A percentile compares a stretch with the other conserved stretches of the same genome.
These are phyloP conservation scores for Dimargaris xerosporica DNA, from an alignment of 192 early-diverging fungal species.

Conservation along the genomic window DNA sequence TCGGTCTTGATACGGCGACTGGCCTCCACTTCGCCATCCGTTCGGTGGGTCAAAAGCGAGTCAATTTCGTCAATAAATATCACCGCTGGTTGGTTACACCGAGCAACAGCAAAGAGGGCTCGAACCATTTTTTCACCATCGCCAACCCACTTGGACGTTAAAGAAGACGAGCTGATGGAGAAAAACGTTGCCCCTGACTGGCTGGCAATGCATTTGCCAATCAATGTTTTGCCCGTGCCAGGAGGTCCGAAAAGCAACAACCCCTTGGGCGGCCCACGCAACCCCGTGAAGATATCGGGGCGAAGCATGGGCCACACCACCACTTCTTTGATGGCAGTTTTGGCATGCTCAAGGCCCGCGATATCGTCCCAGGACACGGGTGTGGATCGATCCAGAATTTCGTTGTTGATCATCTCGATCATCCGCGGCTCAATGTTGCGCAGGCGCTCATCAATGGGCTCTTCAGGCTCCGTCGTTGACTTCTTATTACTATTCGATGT, in stretches of 20 bases:
- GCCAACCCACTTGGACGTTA: slow-evolving; percentile 91
- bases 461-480: slow-evolving; percentile 13
- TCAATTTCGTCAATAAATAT: slow-evolving; percentile 95
- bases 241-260: slow-evolving; percentile 82
- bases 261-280: slow-evolving; percentile 68
- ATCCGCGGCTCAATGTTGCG: slow-evolving; percentile 76
- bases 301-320: slow-evolving; percentile 67
- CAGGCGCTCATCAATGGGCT: slow-evolving; percentile 48
- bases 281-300: slow-evolving; percentile 74
- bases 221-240: slow-evolving; percentile 69
- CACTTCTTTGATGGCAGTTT: slow-evolving; percentile 58
- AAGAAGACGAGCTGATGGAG: slow-evolving; percentile 72
- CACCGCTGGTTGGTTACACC: slow-evolving; percentile 71
- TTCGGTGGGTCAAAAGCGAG: slow-evolving; percentile 73
- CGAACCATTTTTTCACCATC: slow-evolving; percentile 92
- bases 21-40: slow-evolving; percentile 78
- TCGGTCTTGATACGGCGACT: slow-evolving; percentile 86
- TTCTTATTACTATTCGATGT: background rate
- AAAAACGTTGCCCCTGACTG: slow-evolving; percentile 85
- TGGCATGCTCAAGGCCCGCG: slow-evolving; percentile 69
- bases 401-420: slow-evolving; percentile 79
- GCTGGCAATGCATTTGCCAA: slow-evolving; percentile 77
- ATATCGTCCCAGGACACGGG: slow-evolving; percentile 71
- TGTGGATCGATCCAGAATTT: slow-evolving; percentile 51
- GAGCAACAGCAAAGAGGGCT: slow-evolving; percentile 79